Evolutionary conservation across 202 grass and related monocot species (phyloP).

Genomic region (Carex sylvatica): DNA sequence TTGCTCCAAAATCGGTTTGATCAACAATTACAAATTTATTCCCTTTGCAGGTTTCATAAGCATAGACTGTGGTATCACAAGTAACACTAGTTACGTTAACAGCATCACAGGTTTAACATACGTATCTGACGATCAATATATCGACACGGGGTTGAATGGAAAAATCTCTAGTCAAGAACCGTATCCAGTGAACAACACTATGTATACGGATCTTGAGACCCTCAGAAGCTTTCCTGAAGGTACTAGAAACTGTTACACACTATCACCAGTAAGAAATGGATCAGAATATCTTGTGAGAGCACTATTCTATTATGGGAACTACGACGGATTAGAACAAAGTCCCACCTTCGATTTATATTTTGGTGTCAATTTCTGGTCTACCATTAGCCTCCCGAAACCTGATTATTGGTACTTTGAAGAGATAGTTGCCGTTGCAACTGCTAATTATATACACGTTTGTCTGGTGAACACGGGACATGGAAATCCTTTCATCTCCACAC

Average conservation of each 20-base stretch:
- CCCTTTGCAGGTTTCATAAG: constrained; percentile 40
- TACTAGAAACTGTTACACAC: constrained; percentile 60
- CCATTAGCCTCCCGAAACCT: constrained; percentile 12
- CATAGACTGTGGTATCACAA: constrained; percentile 44
- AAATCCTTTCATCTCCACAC: constrained; percentile 45
- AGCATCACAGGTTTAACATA: constrained; percentile 32
- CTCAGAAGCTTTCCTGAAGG: constrained; percentile 45
- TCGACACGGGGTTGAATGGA: constrained; percentile 23
- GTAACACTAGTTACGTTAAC: constrained; percentile 23
- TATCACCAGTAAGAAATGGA: constrained; percentile 30
- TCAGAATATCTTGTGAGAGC: constrained; percentile 50
- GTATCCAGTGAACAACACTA: not conserved
- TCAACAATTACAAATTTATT: not conserved
- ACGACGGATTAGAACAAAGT: constrained; percentile 25
- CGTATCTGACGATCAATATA: constrained; percentile 28
- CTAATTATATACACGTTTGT: constrained; percentile 46
- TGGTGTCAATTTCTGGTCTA: constrained; percentile 48
- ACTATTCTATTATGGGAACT: constrained; percentile 59
- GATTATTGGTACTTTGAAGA: not conserved
- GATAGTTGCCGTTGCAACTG: constrained; percentile 30
- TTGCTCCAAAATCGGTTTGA: not conserved
- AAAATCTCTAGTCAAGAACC: constrained; percentile 6
- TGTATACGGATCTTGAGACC: not conserved
- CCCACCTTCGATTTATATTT: constrained; percentile 53
- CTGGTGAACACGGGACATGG: constrained; percentile 43